Evolutionary conservation across 2,329 filamentous ascomycete genomes (phyloP), one percentile per base, ranked within the genome.

Genomic region (Colletotrichum coccodes): DNA sequence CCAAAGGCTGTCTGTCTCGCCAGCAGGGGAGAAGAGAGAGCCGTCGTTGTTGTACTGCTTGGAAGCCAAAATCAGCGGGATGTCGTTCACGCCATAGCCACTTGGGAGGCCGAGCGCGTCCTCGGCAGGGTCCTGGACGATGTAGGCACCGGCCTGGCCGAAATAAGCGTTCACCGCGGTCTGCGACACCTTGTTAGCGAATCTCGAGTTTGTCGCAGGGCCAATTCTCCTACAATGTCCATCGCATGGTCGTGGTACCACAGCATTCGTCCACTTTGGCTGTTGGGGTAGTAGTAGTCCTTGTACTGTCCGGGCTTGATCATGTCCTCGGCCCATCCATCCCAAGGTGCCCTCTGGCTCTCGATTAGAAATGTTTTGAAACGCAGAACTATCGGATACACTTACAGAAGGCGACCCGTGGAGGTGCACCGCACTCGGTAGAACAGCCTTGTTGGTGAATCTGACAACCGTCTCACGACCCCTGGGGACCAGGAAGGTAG

Each of bases 211-310:
- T 5, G 14, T 1, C 2, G 9, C 0, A 26, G n/a, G 1, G 34
- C 3, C 5, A 16, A n/a, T 1, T 4, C 6, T 26, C 77, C 72
- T 49, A 77, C 78, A 26, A 76, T 74, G 32, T 77, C 74, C 60
- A 82, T 75, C 16, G 80, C 79, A 64, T 81, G 79, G 69, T 84
- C 85, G 71, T 90, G 87, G 71, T 90, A 90, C 88, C 88, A 90
- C 34, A 89, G 79, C 0, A 85, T 81, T 42, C 87, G 81, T 1
- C 82, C 85, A 44, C 79, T 81, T 73, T 89, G 84, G 16, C 75
- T 78, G 73, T 90, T 90, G 11, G 87, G 87, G 71, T 88, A 90
- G 75, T 89, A 90, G 75, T 90, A 89, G 70, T 90, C 88, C 75
- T 90, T 89, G 76, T 84, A 88, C 72, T 89, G 77, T 1, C 86